phyloP scores from a whole-genome alignment of 1,284 basidiomycete species.

The Heliocybe sulcata region DNA sequence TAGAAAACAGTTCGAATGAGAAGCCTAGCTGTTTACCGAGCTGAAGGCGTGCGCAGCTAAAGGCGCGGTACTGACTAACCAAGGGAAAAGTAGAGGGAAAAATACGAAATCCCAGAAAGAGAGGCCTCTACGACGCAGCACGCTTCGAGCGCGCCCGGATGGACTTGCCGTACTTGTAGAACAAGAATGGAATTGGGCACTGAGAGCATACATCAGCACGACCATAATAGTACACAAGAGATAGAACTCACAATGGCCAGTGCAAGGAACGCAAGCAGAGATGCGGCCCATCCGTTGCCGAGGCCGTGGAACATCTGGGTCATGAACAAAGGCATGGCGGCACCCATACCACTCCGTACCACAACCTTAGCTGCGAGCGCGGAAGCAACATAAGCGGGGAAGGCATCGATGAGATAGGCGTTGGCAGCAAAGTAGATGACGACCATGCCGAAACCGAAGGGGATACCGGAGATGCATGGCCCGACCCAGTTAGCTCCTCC shows the following conservation, averaged over 20 bases:
- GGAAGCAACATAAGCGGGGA: constrained; percentile 25
- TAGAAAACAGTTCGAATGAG: not conserved
- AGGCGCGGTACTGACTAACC: too few species aligned
- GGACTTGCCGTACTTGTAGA: constrained; percentile 21
- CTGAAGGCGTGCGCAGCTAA: too few species aligned
- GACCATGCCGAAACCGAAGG: constrained; percentile 40
- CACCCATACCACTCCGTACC: constrained; percentile 38
- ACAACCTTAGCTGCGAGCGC: constrained; percentile 29
- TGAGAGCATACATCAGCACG: constrained; percentile 1
- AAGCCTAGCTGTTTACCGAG: too few species aligned
- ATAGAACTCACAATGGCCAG: constrained; percentile 22
- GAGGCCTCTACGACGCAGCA: constrained; percentile 6
- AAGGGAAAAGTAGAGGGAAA: too few species aligned
- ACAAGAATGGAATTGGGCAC: constrained; percentile 36
- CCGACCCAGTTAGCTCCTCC: constrained; percentile 25
- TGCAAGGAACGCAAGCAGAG: constrained; percentile 35
- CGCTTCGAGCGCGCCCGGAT: constrained; percentile 16
- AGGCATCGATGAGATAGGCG: constrained; percentile 39
- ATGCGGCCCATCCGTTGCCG: constrained; percentile 46
- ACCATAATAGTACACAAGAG: too few species aligned
- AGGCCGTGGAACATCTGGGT: constrained; percentile 36
- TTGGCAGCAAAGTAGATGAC: constrained; percentile 32
- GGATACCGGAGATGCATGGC: constrained; percentile 31
- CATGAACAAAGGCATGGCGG: constrained; percentile 38
- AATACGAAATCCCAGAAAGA: too few species aligned